Percentiles rank a stretch among this genome's conserved stretches.
phyloP scores from a whole-genome alignment of 306 rosid genomes.

The Malus orientalis region DNA sequence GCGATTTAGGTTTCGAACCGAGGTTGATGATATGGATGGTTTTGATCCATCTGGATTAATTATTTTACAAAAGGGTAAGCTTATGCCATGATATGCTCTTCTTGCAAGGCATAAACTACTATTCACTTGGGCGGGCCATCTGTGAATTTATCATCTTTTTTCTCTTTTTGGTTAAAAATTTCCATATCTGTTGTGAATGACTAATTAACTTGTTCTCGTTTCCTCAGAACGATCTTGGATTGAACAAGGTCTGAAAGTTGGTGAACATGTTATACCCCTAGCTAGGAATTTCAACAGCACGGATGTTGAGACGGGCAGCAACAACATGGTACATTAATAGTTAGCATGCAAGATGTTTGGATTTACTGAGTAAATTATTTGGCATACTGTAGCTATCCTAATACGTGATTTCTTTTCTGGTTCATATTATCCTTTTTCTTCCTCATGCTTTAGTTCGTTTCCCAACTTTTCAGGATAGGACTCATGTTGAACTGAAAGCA shows the following conservation, averaged over 20 bases:
- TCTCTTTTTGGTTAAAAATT: not conserved
- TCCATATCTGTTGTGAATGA: not conserved
- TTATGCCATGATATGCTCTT: conserved; percentile 13
- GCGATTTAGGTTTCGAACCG: conserved; percentile 68
- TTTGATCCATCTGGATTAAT: conserved; percentile 88
- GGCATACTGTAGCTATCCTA: not conserved
- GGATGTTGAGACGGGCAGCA: conserved; percentile 59
- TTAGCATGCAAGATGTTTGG: not conserved
- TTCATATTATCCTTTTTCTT: not conserved
- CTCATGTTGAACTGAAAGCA: conserved; percentile 37
- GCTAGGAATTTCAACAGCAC: conserved; percentile 66
- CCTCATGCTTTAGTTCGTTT: not conserved
- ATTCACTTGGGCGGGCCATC: not conserved
- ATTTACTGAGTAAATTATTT: not conserved
- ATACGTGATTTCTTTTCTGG: not conserved
- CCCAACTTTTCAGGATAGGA: conserved; percentile 40
- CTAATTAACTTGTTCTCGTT: conserved; percentile 4
- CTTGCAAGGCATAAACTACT: not conserved
- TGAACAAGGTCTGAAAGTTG: conserved; percentile 83
- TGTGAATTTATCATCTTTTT: not conserved
- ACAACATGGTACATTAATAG: conserved; percentile 41
- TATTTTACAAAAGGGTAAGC: conserved; percentile 80
- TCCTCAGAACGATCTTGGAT: conserved; percentile 73
- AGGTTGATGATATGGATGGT: conserved; percentile 88
- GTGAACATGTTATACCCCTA: conserved; percentile 87